These are phyloP conservation scores for Fusarium odoratissimum DNA, from an alignment of 2,329 filamentous ascomycete species.

Conservation along the genomic window DNA sequence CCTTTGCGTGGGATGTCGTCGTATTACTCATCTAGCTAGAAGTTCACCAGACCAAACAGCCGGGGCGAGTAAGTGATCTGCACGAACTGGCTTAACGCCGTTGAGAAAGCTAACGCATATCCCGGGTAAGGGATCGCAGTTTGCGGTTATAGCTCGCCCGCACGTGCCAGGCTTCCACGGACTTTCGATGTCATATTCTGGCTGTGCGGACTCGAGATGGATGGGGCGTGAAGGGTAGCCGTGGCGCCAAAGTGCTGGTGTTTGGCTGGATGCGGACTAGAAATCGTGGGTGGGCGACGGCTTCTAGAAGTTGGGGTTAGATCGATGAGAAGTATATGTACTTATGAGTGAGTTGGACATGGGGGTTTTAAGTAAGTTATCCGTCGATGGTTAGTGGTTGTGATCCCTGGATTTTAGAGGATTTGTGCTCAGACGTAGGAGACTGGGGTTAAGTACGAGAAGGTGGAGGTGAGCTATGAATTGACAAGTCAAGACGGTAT, in stretches of 20 bases:
- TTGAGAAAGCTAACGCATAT: constrained; percentile 21
- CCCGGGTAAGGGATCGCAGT: constrained; percentile 8
- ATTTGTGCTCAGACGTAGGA: neutral
- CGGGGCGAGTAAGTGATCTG: constrained; percentile 10
- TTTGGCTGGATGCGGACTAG: constrained; percentile 17
- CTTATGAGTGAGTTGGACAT: constrained; percentile 6
- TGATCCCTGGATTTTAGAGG: neutral
- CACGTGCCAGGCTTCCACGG: constrained; percentile 3
- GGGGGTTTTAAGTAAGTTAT: constrained; percentile 26
- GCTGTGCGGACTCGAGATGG: neutral
- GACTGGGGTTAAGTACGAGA: neutral
- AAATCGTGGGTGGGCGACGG: neutral
- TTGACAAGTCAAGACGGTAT: neutral
- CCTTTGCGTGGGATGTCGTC: neutral
- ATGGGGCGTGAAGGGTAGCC: constrained; percentile 16
- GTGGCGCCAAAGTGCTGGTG: constrained; percentile 5
- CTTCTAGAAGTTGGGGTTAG: constrained; percentile 29
- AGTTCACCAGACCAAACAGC: neutral
- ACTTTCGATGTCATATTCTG: neutral
- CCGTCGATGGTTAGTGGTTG: neutral
- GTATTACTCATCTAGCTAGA: constrained; percentile 29
- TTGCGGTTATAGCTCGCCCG: neutral
- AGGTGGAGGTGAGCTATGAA: neutral
- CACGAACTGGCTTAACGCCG: constrained; percentile 15
- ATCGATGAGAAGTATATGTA: constrained; percentile 28